Base-by-base conservation (phyloP, 2,329 filamentous ascomycete genomes). In the Endothia cerciana region DNA sequence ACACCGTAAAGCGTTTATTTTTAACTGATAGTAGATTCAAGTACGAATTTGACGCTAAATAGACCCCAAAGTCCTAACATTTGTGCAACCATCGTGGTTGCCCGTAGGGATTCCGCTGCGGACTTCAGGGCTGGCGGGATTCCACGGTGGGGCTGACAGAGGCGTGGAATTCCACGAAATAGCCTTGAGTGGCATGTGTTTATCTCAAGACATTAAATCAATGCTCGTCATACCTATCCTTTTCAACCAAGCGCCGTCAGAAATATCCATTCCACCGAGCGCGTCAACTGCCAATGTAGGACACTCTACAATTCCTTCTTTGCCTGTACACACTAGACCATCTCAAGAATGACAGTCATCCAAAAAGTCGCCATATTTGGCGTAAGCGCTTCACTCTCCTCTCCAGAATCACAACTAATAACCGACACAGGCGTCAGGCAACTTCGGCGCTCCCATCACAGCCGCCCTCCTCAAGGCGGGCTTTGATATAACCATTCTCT, bases 361-460 rank as follows among this genome's bases (percentile, higher is more conserved):
- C 77, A 77, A 68, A 81, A 77, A 68, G 73, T 81, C 51, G 75
- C 74, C 15, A 57, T 81, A 10, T 72, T 74, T 38, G 79, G 80
- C 61, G 78, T 73, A 64, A 57, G 69, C 68, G n/a, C n/a, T 13
- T 56, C 30, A 10, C 36, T 36, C 1, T 3, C 17, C 53, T 19
- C 6, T 19, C 30, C 30, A 17, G 30, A 7, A 19, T 4, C 45
- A 38, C 22, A 3, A 6, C 30, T 22, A 11, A 25, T 25, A 19
- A 19, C 22, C 57, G 1, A 11, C 30, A 33, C 47, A 59, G 71
- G 71, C 77, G 8, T 71, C 74, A 1, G 79, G 79, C 15, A 73
- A 69, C 57, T 71, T 80, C 22, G 79, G 79, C 65, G 68, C 72
- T 3, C 65, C 68, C 15, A 65, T 70, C 28, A 63, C 67, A n/a